phyloP scores from a whole-genome alignment of 78 protist species.

The Dictyostelium firmibasis region DNA sequence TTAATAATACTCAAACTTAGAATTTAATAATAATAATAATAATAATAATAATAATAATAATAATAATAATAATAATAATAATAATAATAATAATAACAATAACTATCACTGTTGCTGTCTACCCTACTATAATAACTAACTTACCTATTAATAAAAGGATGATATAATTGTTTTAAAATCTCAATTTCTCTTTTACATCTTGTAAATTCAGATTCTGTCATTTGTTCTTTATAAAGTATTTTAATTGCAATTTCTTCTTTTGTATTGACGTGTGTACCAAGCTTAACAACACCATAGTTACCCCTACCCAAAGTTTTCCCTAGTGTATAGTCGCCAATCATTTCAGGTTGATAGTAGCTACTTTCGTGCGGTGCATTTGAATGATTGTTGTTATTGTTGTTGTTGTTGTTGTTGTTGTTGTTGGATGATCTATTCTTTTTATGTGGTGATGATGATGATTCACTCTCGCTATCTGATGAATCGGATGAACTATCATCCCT shows the following conservation, averaged over 20 bases:
- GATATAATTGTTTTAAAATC: slow-evolving; percentile 36
- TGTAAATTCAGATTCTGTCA: slow-evolving; percentile 33
- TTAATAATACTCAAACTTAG: no score
- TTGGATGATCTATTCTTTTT: neutral
- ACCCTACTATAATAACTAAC: neutral
- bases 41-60: no score
- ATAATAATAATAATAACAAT: no score
- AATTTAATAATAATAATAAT: no score
- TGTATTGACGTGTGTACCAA: slow-evolving; percentile 32
- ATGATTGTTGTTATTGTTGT: neutral
- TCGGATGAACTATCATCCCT: neutral
- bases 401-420: neutral
- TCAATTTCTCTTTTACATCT: slow-evolving; percentile 67
- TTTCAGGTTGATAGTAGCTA: slow-evolving; percentile 9
- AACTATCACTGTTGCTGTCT: no score
- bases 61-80: no score
- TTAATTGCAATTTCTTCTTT: slow-evolving; percentile 46
- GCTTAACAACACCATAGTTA: slow-evolving; percentile 46
- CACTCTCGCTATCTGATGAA: neutral
- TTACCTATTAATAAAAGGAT: slow-evolving; percentile 50
- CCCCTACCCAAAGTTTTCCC: slow-evolving; percentile 59
- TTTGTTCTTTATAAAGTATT: slow-evolving; percentile 49
- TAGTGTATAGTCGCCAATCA: slow-evolving; percentile 35
- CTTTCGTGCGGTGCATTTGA: neutral
- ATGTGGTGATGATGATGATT: neutral